Conservation (phyloP, 345 rosid species). For the Populus euphratica region DNA sequence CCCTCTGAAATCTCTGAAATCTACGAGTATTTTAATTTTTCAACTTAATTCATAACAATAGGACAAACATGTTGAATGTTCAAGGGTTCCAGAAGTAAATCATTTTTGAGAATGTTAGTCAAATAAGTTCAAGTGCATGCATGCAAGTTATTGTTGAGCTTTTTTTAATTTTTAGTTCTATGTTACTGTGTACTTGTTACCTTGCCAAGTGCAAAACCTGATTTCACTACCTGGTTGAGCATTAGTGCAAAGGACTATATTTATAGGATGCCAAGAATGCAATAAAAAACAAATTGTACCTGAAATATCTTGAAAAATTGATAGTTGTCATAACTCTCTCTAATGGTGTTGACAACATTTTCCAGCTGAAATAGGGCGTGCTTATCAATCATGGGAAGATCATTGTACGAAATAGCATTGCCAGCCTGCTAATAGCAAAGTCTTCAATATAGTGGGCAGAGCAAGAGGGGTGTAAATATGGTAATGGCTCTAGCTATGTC, state of each 20-base stretch:
- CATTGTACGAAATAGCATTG: slow-evolving; percentile 62
- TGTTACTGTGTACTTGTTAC: not conserved
- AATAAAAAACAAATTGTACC: slow-evolving; percentile 33
- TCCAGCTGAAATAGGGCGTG: slow-evolving; percentile 86
- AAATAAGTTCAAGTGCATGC: not conserved
- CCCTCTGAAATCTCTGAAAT: not conserved
- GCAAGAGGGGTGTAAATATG: not conserved
- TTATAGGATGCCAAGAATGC: not conserved
- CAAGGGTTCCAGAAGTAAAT: not conserved
- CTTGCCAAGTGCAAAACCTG: not conserved
- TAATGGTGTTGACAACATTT: slow-evolving; percentile 67
- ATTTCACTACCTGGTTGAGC: not conserved
- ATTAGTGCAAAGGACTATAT: not conserved
- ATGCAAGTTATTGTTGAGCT: not conserved
- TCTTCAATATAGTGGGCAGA: not conserved
- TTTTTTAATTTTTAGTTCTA: too few relatives aligned
- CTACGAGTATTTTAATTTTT: too few relatives aligned
- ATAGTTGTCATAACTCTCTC: slow-evolving; percentile 73
- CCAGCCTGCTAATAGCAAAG: slow-evolving; percentile 53
- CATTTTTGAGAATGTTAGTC: not conserved
- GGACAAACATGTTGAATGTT: not conserved
- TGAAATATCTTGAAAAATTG: slow-evolving; percentile 91
- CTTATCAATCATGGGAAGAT: slow-evolving; percentile 83
- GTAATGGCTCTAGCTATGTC: not conserved
- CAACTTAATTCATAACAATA: not conserved